A percentile compares a stretch with the other conserved stretches of the same genome.
These are phyloP conservation scores for Trypanosoma melophagium DNA, from an alignment of 208 protist genomes.

Conservation along the genomic window DNA sequence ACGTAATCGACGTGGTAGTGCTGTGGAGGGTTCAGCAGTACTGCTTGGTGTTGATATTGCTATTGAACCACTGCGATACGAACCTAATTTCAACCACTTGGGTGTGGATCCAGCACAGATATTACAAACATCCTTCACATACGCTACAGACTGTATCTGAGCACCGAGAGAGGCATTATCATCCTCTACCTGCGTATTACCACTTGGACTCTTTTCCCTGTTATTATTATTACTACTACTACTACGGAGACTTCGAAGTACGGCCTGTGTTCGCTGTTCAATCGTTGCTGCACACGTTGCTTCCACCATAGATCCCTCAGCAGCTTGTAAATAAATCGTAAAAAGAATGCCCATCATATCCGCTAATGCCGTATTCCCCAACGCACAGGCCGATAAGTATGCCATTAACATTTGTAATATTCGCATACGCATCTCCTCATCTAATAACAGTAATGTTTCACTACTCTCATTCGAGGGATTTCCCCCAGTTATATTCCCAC, in stretches of 20 bases:
- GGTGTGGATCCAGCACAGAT: constrained; percentile 29
- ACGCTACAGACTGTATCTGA: constrained; percentile 57
- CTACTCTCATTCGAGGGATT: not conserved
- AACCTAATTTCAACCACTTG: constrained; percentile 33
- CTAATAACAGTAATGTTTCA: not conserved
- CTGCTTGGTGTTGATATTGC: constrained; percentile 9
- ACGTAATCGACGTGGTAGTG: constrained; percentile 34
- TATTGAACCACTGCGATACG: not conserved
- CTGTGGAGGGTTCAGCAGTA: not conserved
- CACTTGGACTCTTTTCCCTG: not conserved
- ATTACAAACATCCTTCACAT: constrained; percentile 64
- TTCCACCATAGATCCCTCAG: constrained; percentile 56
- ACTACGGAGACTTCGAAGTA: constrained; percentile 31
- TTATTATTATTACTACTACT: constrained; percentile 6
- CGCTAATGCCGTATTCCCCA: constrained; percentile 35
- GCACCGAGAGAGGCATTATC: constrained; percentile 30
- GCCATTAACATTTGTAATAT: constrained; percentile 60
- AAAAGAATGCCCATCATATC: constrained; percentile 62
- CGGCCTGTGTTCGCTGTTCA: constrained; percentile 48
- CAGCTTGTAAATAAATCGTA: constrained; percentile 47
- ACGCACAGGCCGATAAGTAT: constrained; percentile 49
- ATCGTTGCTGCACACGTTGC: constrained; percentile 66
- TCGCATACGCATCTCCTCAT: constrained; percentile 63
- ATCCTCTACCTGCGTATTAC: not conserved
- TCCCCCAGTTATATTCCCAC: too few species aligned